phyloP scores from a whole-genome alignment of 192 early-diverging fungal genomes.

The Mycoemilia scoparia region DNA sequence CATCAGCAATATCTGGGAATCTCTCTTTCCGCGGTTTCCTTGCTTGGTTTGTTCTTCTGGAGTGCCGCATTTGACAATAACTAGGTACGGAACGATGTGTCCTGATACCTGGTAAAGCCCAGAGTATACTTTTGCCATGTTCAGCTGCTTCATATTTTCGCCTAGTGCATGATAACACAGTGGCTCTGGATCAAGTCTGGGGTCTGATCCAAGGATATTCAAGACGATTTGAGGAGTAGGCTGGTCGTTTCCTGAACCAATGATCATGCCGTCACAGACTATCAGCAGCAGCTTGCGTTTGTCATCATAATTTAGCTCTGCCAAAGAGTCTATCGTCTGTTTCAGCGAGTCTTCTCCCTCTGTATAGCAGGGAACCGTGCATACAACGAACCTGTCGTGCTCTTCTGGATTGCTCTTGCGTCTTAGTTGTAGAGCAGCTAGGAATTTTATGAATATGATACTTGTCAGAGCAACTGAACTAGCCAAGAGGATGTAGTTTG shows the following conservation, averaged over 20 bases:
- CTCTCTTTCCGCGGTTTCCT: slow-evolving; percentile 98
- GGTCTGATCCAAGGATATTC: slow-evolving; percentile 90
- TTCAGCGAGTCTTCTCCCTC: slow-evolving; percentile 83
- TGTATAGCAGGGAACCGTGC: slow-evolving; percentile 91
- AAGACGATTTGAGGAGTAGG: slow-evolving; percentile 91
- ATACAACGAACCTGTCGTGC: slow-evolving; percentile 82
- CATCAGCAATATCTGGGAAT: slow-evolving; percentile 98
- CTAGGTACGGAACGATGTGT: slow-evolving; percentile 82
- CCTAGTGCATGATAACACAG: slow-evolving; percentile 71
- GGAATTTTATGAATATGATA: slow-evolving; percentile 82
- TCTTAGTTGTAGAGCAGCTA: slow-evolving; percentile 76
- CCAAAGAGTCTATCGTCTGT: slow-evolving; percentile 82
- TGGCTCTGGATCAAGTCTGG: slow-evolving; percentile 64
- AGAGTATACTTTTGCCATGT: slow-evolving; percentile 92
- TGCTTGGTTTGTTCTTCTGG: slow-evolving; percentile 64
- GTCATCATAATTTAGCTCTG: slow-evolving; percentile 82
- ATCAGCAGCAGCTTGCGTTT: slow-evolving; percentile 93
- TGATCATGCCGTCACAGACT: slow-evolving; percentile 90
- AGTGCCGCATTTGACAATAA: slow-evolving; percentile 85
- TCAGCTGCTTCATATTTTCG: slow-evolving; percentile 77
- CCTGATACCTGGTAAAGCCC: slow-evolving; percentile 85
- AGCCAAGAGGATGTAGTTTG: slow-evolving; percentile 67
- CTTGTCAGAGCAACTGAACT: slow-evolving; percentile 62
- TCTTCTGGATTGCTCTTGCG: slow-evolving; percentile 56
- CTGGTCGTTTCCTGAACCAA: slow-evolving; percentile 87